Base-by-base conservation (phyloP, 345 rosid species). In the Angophora floribunda region DNA sequence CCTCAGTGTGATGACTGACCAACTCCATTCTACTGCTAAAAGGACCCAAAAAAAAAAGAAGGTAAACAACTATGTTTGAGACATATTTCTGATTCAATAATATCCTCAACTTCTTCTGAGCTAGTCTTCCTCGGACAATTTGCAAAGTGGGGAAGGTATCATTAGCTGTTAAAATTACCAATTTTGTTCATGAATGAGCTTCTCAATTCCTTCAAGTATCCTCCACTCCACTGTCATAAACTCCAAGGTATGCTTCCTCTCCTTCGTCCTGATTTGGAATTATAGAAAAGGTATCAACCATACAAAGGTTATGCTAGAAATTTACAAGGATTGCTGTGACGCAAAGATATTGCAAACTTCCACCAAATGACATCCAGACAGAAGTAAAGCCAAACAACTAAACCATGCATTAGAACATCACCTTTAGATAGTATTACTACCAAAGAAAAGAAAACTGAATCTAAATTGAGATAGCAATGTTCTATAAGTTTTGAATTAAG, bases 241-340 rank as follows among this genome's bases (percentile, higher is more conserved):
- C 86, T 53, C 57, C 86, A 80, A 89, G 90, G 89, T 70, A 89
- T 28, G 87, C 91, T 63, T 90, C 93, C 86, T 89, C 94, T 61
- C 89, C 89, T 86, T 91, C 90, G 17, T 87, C 94, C 94, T 90
- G 89, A 51, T 87, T 86, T 78, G 26, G 44, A 84, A 11, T 86
- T 28, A 59, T 15, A 14, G 84, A 61, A 87, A 87, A 30, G 47
- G 44, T 13, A 6, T 85, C 65, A 49, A 30, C 24, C 87, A 52
- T 17, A 85, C 4, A 0, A 32, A 30, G 53, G 49, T 51, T 52
- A 26, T 85, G 24, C 44, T 17, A 85, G 44, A 10, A 85, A 50
- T 51, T 85, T 49, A 16, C 45, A 85, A 41, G 26, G 82, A 36
- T 19, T 75, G 82, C 49, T 41, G 82, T 10, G 1, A 41, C 6